A percentile compares a stretch with the other conserved stretches of the same genome.
These are phyloP conservation scores for Termitomyces sp. DNA, from an alignment of 768 basidiomycete species.

Conservation along the genomic window DNA sequence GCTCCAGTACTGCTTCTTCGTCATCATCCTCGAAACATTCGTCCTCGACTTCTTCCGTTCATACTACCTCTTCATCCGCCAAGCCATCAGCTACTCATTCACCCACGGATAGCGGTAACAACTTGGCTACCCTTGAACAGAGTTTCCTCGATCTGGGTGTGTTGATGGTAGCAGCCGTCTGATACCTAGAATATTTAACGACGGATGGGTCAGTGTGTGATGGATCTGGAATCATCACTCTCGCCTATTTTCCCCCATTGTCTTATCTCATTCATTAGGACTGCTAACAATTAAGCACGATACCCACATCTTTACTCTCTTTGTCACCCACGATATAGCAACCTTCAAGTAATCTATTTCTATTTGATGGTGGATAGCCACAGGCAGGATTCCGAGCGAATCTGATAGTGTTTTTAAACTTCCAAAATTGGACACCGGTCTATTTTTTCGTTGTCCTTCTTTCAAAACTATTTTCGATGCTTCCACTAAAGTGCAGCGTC, in stretches of 20 bases:
- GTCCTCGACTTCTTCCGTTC: background rate
- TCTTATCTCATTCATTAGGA: constrained; percentile 7
- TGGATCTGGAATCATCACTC: constrained; percentile 4
- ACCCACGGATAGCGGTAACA: background rate
- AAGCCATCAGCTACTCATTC: constrained; percentile 1
- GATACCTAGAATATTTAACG: background rate
- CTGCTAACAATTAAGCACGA: constrained; percentile 7
- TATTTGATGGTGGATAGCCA: background rate
- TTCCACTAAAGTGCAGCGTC: background rate
- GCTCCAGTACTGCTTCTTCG: background rate
- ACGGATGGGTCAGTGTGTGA: constrained; percentile 5
- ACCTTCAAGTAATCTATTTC: constrained; percentile 2
- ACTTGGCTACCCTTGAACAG: constrained; percentile 7
- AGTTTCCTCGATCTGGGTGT: constrained; percentile 8
- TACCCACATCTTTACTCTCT: constrained; percentile 6
- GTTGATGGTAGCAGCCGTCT: constrained; percentile 5
- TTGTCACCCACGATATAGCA: background rate
- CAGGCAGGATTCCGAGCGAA: background rate
- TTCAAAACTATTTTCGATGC: background rate
- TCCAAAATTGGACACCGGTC: background rate
- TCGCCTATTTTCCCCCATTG: background rate
- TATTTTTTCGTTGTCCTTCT: background rate
- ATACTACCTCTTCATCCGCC: constrained; percentile 3
- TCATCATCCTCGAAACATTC: background rate
- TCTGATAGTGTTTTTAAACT: background rate